Percentiles rank a stretch among this genome's conserved stretches.
These are phyloP conservation scores for Antarctomyces pellizariae DNA, from an alignment of 495 filamentous ascomycete genomes.

Conservation along the genomic window DNA sequence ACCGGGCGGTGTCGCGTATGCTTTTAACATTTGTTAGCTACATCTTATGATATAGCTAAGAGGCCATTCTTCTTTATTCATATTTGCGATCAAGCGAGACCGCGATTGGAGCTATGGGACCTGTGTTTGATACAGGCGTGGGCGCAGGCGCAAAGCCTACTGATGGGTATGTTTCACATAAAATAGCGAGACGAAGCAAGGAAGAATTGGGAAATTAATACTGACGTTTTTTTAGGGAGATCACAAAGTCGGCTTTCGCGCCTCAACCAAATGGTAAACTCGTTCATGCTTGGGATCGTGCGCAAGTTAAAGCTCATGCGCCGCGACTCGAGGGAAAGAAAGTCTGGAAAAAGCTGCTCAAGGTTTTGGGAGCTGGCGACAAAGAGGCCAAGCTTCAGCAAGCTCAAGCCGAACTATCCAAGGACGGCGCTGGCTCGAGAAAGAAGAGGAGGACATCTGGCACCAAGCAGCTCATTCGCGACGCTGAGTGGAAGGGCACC, in stretches of 20 bases:
- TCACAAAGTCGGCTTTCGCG: constrained; percentile 10
- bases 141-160: no score
- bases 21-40: no score
- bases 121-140: no score
- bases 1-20: no score
- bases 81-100: no score
- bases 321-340: constrained; percentile 11
- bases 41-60: no score
- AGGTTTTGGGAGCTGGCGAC: no score
- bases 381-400: constrained; percentile 6
- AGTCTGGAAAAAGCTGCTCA: constrained; percentile 9
- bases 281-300: constrained; percentile 11
- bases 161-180: constrained; percentile 6
- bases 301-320: constrained; percentile 10
- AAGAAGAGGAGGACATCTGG: constrained; percentile 7
- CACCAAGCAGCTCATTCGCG: constrained; percentile 9
- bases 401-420: constrained; percentile 8
- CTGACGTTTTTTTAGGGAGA: constrained; percentile 5
- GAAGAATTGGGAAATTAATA: no score
- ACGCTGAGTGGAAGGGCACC: constrained; percentile 7
- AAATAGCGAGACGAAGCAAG: no score
- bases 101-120: no score
- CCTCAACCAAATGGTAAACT: constrained; percentile 4
- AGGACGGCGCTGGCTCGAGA: constrained; percentile 8
- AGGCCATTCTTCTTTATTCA: no score